Conservation (phyloP, 495 filamentous ascomycete genomes). For the Penicillium cataractarum region DNA sequence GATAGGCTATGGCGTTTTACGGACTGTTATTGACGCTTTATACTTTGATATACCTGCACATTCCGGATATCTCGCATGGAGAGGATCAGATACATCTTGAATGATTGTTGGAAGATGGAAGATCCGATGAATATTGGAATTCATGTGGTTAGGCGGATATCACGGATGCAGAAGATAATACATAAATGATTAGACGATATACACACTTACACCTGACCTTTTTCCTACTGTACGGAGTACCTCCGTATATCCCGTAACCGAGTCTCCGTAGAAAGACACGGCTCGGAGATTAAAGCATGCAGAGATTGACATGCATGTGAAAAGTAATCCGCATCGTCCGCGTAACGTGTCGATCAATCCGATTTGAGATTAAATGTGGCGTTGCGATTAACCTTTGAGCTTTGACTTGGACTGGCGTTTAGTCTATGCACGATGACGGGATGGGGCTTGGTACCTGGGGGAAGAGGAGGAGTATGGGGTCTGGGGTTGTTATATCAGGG, state of each 20-base stretch:
- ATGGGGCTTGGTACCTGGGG: not conserved
- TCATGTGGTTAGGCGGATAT: not conserved
- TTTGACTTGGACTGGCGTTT: not conserved
- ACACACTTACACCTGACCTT: not conserved
- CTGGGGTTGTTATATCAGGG: too few relatives aligned
- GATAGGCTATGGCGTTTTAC: slow-evolving; percentile 16
- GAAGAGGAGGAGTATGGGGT: too few relatives aligned
- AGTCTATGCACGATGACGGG: not conserved
- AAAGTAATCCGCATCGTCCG: not conserved
- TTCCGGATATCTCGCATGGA: too few relatives aligned
- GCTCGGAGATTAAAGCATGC: not conserved
- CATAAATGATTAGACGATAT: not conserved
- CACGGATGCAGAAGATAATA: slow-evolving; percentile 2
- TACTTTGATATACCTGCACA: slow-evolving; percentile 15
- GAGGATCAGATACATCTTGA: not conserved
- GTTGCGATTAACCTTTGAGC: not conserved
- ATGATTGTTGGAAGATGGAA: not conserved
- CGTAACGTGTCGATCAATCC: not conserved
- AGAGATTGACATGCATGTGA: not conserved
- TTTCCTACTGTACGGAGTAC: not conserved
- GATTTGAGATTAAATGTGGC: not conserved
- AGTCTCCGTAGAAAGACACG: not conserved
- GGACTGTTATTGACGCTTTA: slow-evolving; percentile 5
- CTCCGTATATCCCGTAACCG: not conserved
- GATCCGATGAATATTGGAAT: not conserved